Evolutionary conservation across 2,329 filamentous ascomycete genomes (phyloP).

Genomic region (Cryphonectria parasitica): DNA sequence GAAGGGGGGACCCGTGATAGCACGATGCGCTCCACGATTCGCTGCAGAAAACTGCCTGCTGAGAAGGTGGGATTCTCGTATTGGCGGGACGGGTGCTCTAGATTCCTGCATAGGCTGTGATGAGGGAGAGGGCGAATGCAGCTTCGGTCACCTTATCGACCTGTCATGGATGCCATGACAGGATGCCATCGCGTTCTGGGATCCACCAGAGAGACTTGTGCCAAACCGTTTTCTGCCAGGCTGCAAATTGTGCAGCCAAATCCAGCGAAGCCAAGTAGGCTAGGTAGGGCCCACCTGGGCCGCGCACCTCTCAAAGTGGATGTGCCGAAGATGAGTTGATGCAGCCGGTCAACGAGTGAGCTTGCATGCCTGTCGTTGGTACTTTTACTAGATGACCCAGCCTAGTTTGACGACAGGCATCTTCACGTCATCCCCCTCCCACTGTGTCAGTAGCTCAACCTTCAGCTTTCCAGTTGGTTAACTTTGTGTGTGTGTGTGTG

Average conservation of each 20-base stretch:
- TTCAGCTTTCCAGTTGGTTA: too few relatives aligned
- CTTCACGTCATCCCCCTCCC: slow-evolving; percentile 9
- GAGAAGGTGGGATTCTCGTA: slow-evolving; percentile 5
- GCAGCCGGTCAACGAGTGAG: slow-evolving; percentile 1
- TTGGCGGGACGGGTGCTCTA: neutral
- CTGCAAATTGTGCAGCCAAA: slow-evolving; percentile 14
- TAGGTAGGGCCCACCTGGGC: neutral
- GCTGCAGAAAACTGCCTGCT: neutral
- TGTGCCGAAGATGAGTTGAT: slow-evolving; percentile 7
- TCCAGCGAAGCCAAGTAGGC: slow-evolving; percentile 8
- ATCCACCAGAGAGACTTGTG: neutral
- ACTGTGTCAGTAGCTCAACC: neutral
- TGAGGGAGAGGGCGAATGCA: slow-evolving; percentile 3
- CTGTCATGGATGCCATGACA: slow-evolving; percentile 5
- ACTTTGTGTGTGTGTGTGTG: neutral
- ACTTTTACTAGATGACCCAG: slow-evolving; percentile 1
- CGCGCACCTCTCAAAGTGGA: slow-evolving; percentile 6
- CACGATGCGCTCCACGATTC: neutral
- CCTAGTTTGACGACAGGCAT: slow-evolving; percentile 1
- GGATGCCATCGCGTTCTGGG: neutral
- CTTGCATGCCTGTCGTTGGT: neutral
- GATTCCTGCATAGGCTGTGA: neutral
- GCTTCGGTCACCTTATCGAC: neutral
- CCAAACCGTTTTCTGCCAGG: slow-evolving; percentile 3
- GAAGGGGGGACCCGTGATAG: slow-evolving; percentile 2